Percentiles rank a stretch among this genome's conserved stretches.
Conservation (phyloP, 441 rosid genomes). For the Cnidoscolus chayamansa region DNA sequence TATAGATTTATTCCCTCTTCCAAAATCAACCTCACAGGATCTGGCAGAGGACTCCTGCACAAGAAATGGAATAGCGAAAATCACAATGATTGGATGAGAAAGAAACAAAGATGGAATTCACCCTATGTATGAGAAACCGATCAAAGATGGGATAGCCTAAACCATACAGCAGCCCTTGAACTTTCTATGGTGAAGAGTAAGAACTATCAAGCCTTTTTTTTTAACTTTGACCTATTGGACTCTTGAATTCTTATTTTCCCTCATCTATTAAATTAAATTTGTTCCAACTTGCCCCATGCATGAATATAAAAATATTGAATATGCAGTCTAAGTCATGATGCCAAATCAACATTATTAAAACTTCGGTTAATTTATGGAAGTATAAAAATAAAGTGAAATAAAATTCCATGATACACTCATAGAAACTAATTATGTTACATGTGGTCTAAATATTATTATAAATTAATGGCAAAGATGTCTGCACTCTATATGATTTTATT, state of each 20-base stretch:
- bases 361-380: too few species aligned
- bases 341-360: neutral
- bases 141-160: neutral
- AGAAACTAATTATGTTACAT: too few species aligned
- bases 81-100: neutral
- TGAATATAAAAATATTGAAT: neutral
- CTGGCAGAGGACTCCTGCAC: constrained; percentile 77
- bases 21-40: constrained; percentile 53
- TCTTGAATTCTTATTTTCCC: neutral
- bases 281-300: neutral
- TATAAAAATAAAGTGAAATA: too few species aligned
- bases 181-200: neutral
- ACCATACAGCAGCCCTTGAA: neutral
- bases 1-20: constrained; percentile 83
- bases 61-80: constrained; percentile 22
- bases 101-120: neutral
- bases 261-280: neutral
- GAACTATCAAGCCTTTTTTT: neutral
- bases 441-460: too few species aligned
- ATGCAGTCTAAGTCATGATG: neutral
- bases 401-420: too few species aligned
- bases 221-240: neutral
- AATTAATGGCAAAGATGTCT: too few species aligned
- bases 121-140: neutral
- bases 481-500: too few species aligned